phyloP scores from a whole-genome alignment of 768 basidiomycete genomes.

The Lentinula edodes region DNA sequence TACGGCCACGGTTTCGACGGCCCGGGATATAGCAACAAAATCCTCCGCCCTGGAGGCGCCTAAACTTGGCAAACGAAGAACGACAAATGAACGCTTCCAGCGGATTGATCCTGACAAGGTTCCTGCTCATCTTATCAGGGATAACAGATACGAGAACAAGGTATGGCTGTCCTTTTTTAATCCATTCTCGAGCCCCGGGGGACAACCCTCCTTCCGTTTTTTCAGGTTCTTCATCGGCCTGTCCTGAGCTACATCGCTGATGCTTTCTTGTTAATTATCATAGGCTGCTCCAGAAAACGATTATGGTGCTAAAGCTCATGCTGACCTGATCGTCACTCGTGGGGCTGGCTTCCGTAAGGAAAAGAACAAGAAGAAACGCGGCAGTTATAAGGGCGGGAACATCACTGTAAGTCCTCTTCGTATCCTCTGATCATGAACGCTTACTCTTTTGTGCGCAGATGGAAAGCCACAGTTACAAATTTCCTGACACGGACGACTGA shows the following conservation, averaged over 20 bases:
- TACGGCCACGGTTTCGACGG: conserved; percentile 31
- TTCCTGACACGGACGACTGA: conserved; percentile 35
- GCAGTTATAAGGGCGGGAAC: conserved; percentile 90
- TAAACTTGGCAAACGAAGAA: conserved; percentile 27
- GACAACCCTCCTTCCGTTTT: background rate
- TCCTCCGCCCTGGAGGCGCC: conserved; percentile 15
- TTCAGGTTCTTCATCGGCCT: background rate
- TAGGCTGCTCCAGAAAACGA: conserved; percentile 67
- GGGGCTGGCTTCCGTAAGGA: conserved; percentile 97
- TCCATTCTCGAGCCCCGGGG: background rate
- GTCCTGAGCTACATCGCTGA: background rate
- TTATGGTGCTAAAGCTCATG: conserved; percentile 82
- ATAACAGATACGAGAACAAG: conserved; percentile 81
- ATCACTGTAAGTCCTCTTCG: conserved; percentile 65
- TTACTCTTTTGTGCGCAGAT: conserved; percentile 37
- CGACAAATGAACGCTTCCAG: conserved; percentile 68
- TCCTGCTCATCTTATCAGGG: conserved; percentile 28
- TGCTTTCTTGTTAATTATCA: background rate
- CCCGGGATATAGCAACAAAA: conserved; percentile 8
- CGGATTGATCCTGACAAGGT: conserved; percentile 68
- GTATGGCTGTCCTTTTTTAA: conserved; percentile 33
- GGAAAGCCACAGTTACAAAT: conserved; percentile 86
- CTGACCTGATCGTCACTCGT: conserved; percentile 87
- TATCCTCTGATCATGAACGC: background rate
- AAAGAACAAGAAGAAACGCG: conserved; percentile 99